Evolutionary conservation across 306 rosid genomes (phyloP), one percentile per base, ranked within the genome.

Genomic region (Potentilla sterilis): DNA sequence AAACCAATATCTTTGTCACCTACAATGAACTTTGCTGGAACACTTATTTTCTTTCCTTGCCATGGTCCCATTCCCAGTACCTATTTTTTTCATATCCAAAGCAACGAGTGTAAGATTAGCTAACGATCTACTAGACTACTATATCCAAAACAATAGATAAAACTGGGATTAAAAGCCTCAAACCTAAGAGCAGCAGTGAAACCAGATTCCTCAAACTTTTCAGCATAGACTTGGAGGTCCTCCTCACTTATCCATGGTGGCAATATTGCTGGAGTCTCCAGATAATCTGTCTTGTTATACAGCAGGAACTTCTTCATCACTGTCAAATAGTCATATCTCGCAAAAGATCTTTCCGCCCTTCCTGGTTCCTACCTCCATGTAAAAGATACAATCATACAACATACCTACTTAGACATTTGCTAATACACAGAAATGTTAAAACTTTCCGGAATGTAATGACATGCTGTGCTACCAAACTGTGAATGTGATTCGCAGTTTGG

Each of bases 261-360:
- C 85, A 88, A 75, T 55, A 64, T 24, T 1, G 87, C 82, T n/a
- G 93, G 91, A 16, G 93, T 89, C 77, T 83, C 85, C 74, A 92
- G 70, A 78, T 82, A 51, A 78, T 68, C 68, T 61, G 43, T 55
- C 15, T 70, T 0, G 78, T 83, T 0, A 78, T 32, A 71, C 48
- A 87, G 81, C 83, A 92, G 43, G 74, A 86, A 78, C 78, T 88
- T 92, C 88, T 92, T 90, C 88, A 92, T 79, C 83, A 88, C 94
- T 37, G 87, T 90, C 82, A 82, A 68, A 66, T 82, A 87, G 70
- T 92, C 96, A 49, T 90, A 92, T 79, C 93, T 88, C 0, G 96
- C 94, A 79, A 90, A 87, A 11, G 91, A 86, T 79, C 80, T 85
- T 79, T 88, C 97, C 77, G 97, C 89, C 74, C 96, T 80, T 46